Conservation (phyloP, 2,329 filamentous ascomycete species). For the Fusarium armeniacum region DNA sequence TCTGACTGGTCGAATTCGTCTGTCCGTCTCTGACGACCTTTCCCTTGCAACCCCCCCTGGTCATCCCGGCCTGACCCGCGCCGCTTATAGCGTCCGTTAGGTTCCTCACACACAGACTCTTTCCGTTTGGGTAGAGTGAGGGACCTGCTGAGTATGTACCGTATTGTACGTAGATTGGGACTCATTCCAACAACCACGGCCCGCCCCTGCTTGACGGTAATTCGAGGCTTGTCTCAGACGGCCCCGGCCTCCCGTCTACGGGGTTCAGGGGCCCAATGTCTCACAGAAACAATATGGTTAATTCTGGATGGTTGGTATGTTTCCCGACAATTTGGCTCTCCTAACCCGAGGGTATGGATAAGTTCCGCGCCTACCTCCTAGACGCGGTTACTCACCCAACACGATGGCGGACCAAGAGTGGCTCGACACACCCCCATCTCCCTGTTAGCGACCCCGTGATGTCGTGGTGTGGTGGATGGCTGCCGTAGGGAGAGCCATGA, state of each 20-base stretch:
- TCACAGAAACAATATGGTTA: slow-evolving; percentile 15
- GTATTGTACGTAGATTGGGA: slow-evolving; percentile 9
- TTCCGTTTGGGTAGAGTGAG: slow-evolving; percentile 4
- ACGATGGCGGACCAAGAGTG: slow-evolving; percentile 10
- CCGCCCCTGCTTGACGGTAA: slow-evolving; percentile 32
- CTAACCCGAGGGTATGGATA: slow-evolving; percentile 32
- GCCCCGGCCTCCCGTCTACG: slow-evolving; percentile 38
- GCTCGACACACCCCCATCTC: slow-evolving; percentile 30
- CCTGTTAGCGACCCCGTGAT: slow-evolving; percentile 28
- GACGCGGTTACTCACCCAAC: slow-evolving; percentile 21
- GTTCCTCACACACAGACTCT: slow-evolving; percentile 24
- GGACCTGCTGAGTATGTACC: neutral
- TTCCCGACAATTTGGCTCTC: slow-evolving; percentile 41
- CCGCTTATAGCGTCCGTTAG: slow-evolving; percentile 36
- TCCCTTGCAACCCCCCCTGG: slow-evolving; percentile 29
- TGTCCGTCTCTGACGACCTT: slow-evolving; percentile 19
- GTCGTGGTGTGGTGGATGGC: slow-evolving; percentile 35
- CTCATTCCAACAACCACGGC: slow-evolving; percentile 13
- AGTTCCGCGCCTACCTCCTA: slow-evolving; percentile 18
- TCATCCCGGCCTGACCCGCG: slow-evolving; percentile 33
- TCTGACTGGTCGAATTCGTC: slow-evolving; percentile 36
- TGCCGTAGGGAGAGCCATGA: slow-evolving; percentile 26
- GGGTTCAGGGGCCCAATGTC: slow-evolving; percentile 34
- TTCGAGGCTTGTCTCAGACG: slow-evolving; percentile 36
- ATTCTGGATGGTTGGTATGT: slow-evolving; percentile 21